Base-by-base conservation (phyloP, 2,329 filamentous ascomycete species). In the Exophiala dermatitidis region DNA sequence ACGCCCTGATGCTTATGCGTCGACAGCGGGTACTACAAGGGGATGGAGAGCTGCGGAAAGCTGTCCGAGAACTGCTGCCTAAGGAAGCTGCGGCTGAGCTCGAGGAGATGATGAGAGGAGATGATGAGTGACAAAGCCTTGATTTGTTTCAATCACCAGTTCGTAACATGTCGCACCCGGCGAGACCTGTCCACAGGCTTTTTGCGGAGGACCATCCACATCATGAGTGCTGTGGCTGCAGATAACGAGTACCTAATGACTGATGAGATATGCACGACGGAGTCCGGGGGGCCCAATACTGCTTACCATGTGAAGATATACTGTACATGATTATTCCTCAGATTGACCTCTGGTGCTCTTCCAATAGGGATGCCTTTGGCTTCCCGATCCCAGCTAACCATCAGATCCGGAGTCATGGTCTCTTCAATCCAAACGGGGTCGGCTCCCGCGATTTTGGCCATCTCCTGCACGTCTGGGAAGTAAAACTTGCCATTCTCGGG, bases 301-400 rank as follows among this genome's bases (percentile, higher is more conserved):
- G 72, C 83, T 66, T 81, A 97, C 93, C 93, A 98, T 62, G 93
- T 98, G 70, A 96, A 93, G 63, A 98, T 98, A 71, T 98, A 98
- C 76, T 97, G 93, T 60, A 88, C 84, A 71, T 98, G 93, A 72
- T 95, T 97, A 69, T 98, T 98, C 68, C 89, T 82, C 66, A 98
- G 74, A 68, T 94, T 95, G 56, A 98, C 90, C 72, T 95, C 89
- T 3, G 93, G 81, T 4, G 88, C 74, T 66, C 91, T 80, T 9
- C 90, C 93, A 67, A 96, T 91, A 1, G 93, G 93, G 55, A 96
- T 84, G 30, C 93, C 93, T 64, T 85, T 86, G 9, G 79, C 77
- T 66, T 88, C 80, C 66, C 89, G 82, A 64, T 90, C 83, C 66
- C 89, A 84, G 58, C 84, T 78, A 62, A 82, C 80, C 63, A 96